phyloP scores from a whole-genome alignment of 2,329 filamentous ascomycete genomes.

The Monilinia fructicola region DNA sequence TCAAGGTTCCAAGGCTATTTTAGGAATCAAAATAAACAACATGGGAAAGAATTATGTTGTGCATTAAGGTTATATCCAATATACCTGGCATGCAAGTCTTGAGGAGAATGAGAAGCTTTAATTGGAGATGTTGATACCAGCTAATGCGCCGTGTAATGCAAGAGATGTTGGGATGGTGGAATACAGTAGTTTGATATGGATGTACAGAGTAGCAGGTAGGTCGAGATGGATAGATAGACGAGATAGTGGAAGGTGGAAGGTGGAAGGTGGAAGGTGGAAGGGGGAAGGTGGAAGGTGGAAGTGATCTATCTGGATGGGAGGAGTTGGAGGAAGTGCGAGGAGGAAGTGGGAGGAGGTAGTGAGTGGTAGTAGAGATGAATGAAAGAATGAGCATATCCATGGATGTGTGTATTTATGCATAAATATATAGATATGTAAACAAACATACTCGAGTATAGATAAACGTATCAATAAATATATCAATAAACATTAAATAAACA shows the following conservation, averaged over 20 bases:
- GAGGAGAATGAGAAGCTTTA: neutral
- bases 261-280: neutral
- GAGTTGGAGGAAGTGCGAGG: neutral
- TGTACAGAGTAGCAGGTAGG: neutral
- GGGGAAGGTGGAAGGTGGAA: neutral
- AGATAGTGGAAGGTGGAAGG: neutral
- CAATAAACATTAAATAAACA: too few relatives aligned
- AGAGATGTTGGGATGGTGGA: neutral
- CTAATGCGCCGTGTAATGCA: slow-evolving; percentile 15
- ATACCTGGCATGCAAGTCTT: slow-evolving; percentile 21
- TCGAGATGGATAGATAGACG: neutral
- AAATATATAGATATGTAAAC: too few relatives aligned
- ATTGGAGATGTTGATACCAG: slow-evolving; percentile 7
- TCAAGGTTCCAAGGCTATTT: neutral
- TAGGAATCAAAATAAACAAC: neutral
- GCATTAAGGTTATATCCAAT: slow-evolving; percentile 10
- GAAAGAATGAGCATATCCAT: too few relatives aligned
- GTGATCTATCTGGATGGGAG: too few relatives aligned
- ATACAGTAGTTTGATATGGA: neutral
- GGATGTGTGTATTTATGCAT: too few relatives aligned
- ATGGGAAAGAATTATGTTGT: slow-evolving; percentile 18
- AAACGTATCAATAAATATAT: too few relatives aligned
- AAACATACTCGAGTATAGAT: too few relatives aligned
- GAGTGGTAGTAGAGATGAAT: neutral
- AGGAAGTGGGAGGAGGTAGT: neutral